Conservation (phyloP, 805 yeast species). For the Nakazawaea holstii region DNA sequence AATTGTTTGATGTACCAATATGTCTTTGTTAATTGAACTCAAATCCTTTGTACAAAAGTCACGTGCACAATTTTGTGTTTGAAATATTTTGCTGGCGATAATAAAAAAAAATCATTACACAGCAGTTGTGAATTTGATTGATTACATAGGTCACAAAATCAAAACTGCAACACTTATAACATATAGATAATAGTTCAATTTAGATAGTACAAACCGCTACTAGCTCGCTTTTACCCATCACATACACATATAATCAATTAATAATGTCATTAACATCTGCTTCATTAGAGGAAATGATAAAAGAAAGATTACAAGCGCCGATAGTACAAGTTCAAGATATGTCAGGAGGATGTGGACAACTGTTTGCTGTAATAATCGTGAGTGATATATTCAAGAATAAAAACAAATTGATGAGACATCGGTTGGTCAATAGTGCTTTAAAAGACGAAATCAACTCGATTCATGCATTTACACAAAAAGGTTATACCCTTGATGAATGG, state of each 20-base stretch:
- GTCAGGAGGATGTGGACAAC: slow-evolving; percentile 97
- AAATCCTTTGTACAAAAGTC: too few species aligned
- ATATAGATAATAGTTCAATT: too few species aligned
- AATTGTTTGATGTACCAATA: too few species aligned
- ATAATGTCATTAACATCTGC: slow-evolving; percentile 23
- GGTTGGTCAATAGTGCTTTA: slow-evolving; percentile 75
- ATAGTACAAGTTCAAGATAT: slow-evolving; percentile 72
- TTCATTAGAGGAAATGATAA: slow-evolving; percentile 41
- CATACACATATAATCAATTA: not conserved
- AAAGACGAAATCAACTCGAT: slow-evolving; percentile 81
- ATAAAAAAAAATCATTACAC: too few species aligned
- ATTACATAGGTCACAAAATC: too few species aligned
- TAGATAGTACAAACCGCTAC: too few species aligned
- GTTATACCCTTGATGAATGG: slow-evolving; percentile 90
- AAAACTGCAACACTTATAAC: too few species aligned
- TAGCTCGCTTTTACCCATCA: too few species aligned
- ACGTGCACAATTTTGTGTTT: too few species aligned
- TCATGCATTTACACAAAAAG: slow-evolving; percentile 95
- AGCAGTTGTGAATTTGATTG: too few species aligned
- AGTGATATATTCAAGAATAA: slow-evolving; percentile 66
- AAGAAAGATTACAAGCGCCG: slow-evolving; percentile 50
- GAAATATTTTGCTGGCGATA: too few species aligned
- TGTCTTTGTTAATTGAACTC: too few species aligned
- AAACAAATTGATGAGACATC: slow-evolving; percentile 79
- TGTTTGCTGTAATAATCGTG: slow-evolving; percentile 89